Evolutionary conservation across 495 filamentous ascomycete species (phyloP), one percentile per base, ranked within the genome.

Genomic region (Penicillium salamii): DNA sequence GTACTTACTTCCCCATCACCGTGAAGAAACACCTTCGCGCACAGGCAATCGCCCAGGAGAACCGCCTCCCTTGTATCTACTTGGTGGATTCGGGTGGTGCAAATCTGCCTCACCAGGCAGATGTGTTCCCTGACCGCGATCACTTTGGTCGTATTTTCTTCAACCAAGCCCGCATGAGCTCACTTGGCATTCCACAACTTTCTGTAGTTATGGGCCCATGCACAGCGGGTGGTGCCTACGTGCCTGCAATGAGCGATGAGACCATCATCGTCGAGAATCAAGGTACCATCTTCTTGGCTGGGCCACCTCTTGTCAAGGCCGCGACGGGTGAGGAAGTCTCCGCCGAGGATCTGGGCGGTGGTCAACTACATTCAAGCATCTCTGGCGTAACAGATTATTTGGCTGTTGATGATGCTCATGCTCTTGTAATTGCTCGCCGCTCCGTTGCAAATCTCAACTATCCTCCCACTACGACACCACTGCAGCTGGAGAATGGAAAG

Each of bases 121-220:
- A 96, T 65, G 93, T 97, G 49, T 98, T 98, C 72, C 93, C 93
- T 1, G 93, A 98, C 62, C 78, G 83, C 29, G 90, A 97, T 12
- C 92, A 97, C 64, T 97, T 98, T 60, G 93, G 93, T 24, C 87
- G 95, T 46, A 96, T 97, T 55, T 98, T 98, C 78, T 98, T 87
- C 75, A 97, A 98, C 72, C 93, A 98, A 69, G 95, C 93, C n/a
- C 78, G 90, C 54, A 97, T 83, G 83, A 76, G 60, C 63, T 79
- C 88, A 7, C 65, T 82, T 17, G 88, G 89, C 7, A 96, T 97
- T 51, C 93, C 93, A 1, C 93, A 98, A 65, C 86, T 98, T 50
- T 84, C 90, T 2, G 90, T 97, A 3, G 93, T 98, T 20, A 96
- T 98, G 93, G 93, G 93, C 0, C 86, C 93, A n/a, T 97, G 91